Conservation (phyloP, 768 basidiomycete genomes). For the Boletus fagicola region DNA sequence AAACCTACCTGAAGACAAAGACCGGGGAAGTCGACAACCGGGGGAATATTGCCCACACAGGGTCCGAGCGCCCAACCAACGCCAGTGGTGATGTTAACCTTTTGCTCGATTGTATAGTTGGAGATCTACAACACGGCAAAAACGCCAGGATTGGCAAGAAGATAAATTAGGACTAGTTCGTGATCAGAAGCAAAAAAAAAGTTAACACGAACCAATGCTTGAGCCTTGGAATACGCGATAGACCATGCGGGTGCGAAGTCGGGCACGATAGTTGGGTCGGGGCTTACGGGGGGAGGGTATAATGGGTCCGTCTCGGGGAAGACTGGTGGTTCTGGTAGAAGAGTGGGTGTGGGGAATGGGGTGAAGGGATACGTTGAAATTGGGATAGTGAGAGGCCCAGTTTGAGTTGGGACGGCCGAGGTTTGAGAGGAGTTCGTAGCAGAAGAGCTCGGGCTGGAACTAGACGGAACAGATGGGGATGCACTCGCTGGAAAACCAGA, state of each 20-base stretch:
- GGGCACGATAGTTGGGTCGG: constrained; percentile 38
- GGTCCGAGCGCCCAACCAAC: constrained; percentile 49
- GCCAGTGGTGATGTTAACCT: constrained; percentile 63
- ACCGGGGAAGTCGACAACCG: constrained; percentile 57
- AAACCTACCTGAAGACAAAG: constrained; percentile 62
- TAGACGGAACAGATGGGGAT: neutral
- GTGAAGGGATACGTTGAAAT: constrained; percentile 47
- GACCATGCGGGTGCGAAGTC: constrained; percentile 56
- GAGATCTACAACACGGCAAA: constrained; percentile 36
- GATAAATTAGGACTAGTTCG: neutral
- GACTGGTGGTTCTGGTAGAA: constrained; percentile 48
- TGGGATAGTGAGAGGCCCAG: constrained; percentile 34
- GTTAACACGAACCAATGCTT: constrained; percentile 42
- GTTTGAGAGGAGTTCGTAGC: constrained; percentile 7
- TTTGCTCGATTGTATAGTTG: constrained; percentile 56
- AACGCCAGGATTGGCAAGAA: constrained; percentile 1
- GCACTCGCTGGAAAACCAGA: neutral
- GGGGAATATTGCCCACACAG: constrained; percentile 69
- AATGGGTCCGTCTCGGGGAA: constrained; percentile 56
- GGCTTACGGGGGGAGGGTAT: constrained; percentile 53
- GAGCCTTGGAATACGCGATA: constrained; percentile 57
- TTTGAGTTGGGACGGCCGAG: constrained; percentile 13
- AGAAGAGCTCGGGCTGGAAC: constrained; percentile 11
- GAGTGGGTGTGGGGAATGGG: constrained; percentile 61
- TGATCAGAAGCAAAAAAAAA: neutral